Conservation (phyloP, 139 green algal species). For the Auxenochlorella protothecoides region DNA sequence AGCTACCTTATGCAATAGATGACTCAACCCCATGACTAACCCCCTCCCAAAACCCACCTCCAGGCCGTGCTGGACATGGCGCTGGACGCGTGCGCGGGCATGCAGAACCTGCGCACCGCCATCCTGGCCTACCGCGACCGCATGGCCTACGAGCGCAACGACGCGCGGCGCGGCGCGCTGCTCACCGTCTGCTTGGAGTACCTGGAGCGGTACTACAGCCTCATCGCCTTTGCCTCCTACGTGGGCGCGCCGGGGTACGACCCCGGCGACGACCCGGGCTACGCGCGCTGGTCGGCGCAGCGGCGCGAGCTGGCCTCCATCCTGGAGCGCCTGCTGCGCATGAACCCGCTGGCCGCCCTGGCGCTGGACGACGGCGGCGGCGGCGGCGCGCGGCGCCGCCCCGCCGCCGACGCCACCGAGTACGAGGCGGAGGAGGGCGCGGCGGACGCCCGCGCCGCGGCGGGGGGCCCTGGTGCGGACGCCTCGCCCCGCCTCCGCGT, state of each 20-base stretch:
- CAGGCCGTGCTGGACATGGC: slow-evolving; percentile 71
- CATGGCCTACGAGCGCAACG: slow-evolving; percentile 68
- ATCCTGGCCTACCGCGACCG: slow-evolving; percentile 70
- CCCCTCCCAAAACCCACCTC: slow-evolving; percentile 11
- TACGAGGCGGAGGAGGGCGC: slow-evolving; percentile 5
- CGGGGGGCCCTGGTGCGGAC: too few species aligned
- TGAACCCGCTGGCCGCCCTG: slow-evolving; percentile 77
- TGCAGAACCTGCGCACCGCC: slow-evolving; percentile 83
- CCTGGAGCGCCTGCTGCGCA: slow-evolving; percentile 62
- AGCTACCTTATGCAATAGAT: too few species aligned
- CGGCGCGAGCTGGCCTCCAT: slow-evolving; percentile 64
- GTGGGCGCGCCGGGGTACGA: slow-evolving; percentile 43
- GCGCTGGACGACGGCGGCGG: slow-evolving; percentile 41
- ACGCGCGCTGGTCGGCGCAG: slow-evolving; percentile 54
- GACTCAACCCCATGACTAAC: too few species aligned
- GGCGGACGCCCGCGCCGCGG: neutral
- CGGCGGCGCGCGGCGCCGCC: too few species aligned
- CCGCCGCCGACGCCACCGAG: too few species aligned
- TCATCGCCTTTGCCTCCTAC: slow-evolving; percentile 81
- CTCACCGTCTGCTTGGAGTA: slow-evolving; percentile 77
- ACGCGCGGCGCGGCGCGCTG: slow-evolving; percentile 60
- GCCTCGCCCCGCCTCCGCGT: too few species aligned
- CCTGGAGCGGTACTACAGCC: slow-evolving; percentile 67
- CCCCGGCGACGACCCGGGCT: slow-evolving; percentile 31
- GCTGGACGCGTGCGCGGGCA: slow-evolving; percentile 64